A percentile compares a stretch with the other conserved stretches of the same genome.
phyloP scores from a whole-genome alignment of 805 yeast species.

The Zygosaccharomyces kombuchaensis region DNA sequence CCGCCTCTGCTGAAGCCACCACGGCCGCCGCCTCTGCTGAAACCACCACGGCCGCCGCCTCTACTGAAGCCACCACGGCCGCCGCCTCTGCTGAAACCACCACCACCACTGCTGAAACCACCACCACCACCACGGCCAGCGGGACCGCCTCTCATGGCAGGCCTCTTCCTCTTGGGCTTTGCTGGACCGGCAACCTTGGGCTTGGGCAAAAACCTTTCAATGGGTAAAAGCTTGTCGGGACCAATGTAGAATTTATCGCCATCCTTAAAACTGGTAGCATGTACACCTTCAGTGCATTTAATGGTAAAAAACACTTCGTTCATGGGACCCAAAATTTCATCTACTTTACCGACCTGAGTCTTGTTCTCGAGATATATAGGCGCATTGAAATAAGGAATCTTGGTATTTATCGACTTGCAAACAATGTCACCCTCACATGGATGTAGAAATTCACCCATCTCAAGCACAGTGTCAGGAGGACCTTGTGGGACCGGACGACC shows the following conservation, averaged over 20 bases:
- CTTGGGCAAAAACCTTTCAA: constrained; percentile 95
- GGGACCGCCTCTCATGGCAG: constrained; percentile 51
- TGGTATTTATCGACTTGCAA: constrained; percentile 89
- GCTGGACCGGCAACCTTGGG: constrained; percentile 85
- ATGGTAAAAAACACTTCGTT: constrained; percentile 98
- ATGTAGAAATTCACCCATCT: constrained; percentile 90
- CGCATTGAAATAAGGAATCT: constrained; percentile 97
- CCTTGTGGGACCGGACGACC: constrained; percentile 79
- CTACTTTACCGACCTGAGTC: constrained; percentile 94
- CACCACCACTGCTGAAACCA: constrained; percentile 41
- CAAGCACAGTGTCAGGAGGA: constrained; percentile 92
- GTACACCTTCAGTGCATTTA: constrained; percentile 94
- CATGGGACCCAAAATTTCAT: constrained; percentile 95
- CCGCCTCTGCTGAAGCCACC: constrained; percentile 34
- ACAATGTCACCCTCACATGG: constrained; percentile 96
- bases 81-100: constrained; percentile 44
- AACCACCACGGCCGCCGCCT: constrained; percentile 44
- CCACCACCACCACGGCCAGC: constrained; percentile 46
- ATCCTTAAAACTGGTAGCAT: constrained; percentile 84
- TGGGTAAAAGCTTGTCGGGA: constrained; percentile 89
- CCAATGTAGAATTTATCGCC: constrained; percentile 97
- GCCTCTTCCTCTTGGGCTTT: constrained; percentile 65
- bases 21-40: constrained; percentile 40
- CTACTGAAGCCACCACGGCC: constrained; percentile 42
- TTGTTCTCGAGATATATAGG: constrained; percentile 96